phyloP scores from a whole-genome alignment of 2,329 filamentous ascomycete genomes.

The Penicillium vulpinum region DNA sequence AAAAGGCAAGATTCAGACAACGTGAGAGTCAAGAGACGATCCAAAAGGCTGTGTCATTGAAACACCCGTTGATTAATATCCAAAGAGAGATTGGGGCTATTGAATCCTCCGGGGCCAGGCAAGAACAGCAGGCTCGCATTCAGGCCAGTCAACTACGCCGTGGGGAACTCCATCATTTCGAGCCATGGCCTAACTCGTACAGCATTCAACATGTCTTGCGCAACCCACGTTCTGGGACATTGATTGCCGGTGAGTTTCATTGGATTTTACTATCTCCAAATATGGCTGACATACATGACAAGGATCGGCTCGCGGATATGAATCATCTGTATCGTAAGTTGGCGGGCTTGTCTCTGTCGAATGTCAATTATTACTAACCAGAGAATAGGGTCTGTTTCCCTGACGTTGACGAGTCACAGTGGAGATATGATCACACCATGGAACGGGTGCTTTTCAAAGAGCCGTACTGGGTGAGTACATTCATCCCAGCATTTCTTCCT shows the following conservation, averaged over 20 bases:
- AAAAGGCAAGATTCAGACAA: conserved; percentile 24
- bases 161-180: conserved; percentile 33
- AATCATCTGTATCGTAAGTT: conserved; percentile 37
- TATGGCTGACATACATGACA: conserved; percentile 15
- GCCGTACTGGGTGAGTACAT: conserved; percentile 31
- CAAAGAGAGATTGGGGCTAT: conserved; percentile 32
- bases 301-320: conserved; percentile 32
- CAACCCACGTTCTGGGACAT: conserved; percentile 36
- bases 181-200: conserved; percentile 28
- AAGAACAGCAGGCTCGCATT: conserved; percentile 29
- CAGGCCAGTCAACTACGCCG: conserved; percentile 37
- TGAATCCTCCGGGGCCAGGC: conserved; percentile 15
- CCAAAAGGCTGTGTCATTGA: conserved; percentile 29
- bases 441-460: conserved; percentile 35
- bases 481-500: background rate
- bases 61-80: conserved; percentile 31
- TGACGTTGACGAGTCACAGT: conserved; percentile 31
- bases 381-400: conserved; percentile 33
- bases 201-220: conserved; percentile 35
- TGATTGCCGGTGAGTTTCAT: conserved; percentile 38
- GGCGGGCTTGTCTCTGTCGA: background rate
- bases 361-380: conserved; percentile 6
- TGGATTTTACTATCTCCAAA: background rate
- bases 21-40: conserved; percentile 37
- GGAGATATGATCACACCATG: conserved; percentile 36